Percentiles rank a stretch among this genome's conserved stretches.
Conservation (phyloP, 352 stramenopile species). For the Phytopythium vexans region DNA sequence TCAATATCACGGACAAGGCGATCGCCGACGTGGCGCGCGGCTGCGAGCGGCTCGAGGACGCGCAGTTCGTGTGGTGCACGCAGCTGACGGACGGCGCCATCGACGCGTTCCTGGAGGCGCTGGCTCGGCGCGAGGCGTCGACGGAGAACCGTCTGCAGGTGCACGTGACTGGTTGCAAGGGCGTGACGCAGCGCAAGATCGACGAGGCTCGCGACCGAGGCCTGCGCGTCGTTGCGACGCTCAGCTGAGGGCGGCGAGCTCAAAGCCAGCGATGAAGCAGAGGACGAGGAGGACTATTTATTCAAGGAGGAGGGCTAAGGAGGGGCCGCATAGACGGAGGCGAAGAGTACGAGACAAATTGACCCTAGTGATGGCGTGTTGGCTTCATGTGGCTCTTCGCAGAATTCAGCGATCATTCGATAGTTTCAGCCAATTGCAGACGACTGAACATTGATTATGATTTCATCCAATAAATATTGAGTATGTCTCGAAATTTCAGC, state of each 20-base stretch:
- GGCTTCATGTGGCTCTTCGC: background rate
- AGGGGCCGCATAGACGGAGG: too few species aligned
- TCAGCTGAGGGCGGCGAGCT: background rate
- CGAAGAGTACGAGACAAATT: too few species aligned
- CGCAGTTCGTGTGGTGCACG: slow-evolving; percentile 81
- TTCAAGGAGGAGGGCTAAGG: background rate
- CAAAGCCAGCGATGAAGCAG: background rate
- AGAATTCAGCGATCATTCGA: slow-evolving; percentile 3
- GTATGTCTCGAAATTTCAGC: slow-evolving; percentile 1
- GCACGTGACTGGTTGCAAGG: slow-evolving; percentile 70
- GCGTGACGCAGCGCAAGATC: slow-evolving; percentile 34
- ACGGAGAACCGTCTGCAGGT: slow-evolving; percentile 30
- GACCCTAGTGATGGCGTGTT: too few species aligned
- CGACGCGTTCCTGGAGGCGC: slow-evolving; percentile 38
- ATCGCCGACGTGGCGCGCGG: slow-evolving; percentile 61
- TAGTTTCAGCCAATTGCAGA: slow-evolving; percentile 11
- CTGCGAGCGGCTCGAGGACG: slow-evolving; percentile 55
- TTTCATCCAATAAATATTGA: slow-evolving; percentile 4
- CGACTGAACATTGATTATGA: background rate
- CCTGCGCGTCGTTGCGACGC: slow-evolving; percentile 22
- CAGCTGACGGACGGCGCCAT: slow-evolving; percentile 75
- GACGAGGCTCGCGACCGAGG: slow-evolving; percentile 28
- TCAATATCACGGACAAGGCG: slow-evolving; percentile 88
- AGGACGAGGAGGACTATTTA: background rate
- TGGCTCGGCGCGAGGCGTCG: background rate